phyloP scores from a whole-genome alignment of 257 asterid genomes.

The Leptodermis oblonga region DNA sequence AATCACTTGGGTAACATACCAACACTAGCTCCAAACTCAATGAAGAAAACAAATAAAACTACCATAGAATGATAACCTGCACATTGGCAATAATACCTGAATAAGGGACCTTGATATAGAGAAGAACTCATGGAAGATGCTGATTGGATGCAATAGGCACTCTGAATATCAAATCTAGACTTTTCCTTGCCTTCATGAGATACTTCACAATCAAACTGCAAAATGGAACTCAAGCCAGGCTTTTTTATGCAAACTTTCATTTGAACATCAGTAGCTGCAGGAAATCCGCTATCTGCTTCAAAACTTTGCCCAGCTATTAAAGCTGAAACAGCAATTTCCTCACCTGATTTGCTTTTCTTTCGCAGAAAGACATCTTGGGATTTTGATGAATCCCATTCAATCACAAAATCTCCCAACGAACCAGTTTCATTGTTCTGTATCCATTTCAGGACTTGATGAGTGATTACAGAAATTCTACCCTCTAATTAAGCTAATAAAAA shows the following conservation, averaged over 20 bases:
- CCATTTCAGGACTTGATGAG: slow-evolving; percentile 8
- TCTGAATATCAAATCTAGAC: slow-evolving; percentile 46
- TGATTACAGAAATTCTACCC: background rate
- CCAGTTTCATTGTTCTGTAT: slow-evolving; percentile 48
- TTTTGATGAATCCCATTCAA: slow-evolving; percentile 70
- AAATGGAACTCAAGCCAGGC: slow-evolving; percentile 68
- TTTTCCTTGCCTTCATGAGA: slow-evolving; percentile 31
- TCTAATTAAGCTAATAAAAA: background rate
- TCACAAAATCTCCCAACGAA: slow-evolving; percentile 57
- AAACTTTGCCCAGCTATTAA: slow-evolving; percentile 41
- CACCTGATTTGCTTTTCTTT: slow-evolving; percentile 64
- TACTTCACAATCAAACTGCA: slow-evolving; percentile 80
- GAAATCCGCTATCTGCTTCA: slow-evolving; percentile 38
- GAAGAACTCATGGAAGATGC: slow-evolving; percentile 38
- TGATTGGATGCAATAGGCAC: slow-evolving; percentile 49
- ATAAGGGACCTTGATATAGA: slow-evolving; percentile 49
- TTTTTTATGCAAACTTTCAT: slow-evolving; percentile 81
- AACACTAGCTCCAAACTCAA: background rate
- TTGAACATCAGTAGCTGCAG: slow-evolving; percentile 45
- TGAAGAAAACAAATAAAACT: background rate
- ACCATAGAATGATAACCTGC: background rate
- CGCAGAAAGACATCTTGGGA: slow-evolving; percentile 66
- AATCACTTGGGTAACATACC: background rate
- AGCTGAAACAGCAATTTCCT: slow-evolving; percentile 84
- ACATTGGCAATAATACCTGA: slow-evolving; percentile 47